Evolutionary conservation across 2,329 filamentous ascomycete genomes (phyloP).

Genomic region (Diaporthe sp.): DNA sequence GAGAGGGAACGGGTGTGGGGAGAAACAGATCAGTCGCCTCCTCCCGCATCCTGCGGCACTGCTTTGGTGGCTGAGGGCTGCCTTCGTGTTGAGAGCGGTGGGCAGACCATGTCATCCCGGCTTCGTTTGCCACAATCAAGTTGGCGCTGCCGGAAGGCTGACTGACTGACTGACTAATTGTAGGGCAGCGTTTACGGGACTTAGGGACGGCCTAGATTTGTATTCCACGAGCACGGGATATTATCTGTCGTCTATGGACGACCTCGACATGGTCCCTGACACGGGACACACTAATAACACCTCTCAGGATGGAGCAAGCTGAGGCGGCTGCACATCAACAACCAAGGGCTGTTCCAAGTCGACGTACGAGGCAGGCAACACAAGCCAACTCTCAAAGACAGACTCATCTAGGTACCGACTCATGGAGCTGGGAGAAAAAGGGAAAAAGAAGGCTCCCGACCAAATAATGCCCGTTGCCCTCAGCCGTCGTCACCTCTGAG

Average conservation of each 20-base stretch:
- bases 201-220: not conserved
- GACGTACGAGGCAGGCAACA: not conserved
- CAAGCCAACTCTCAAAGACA: not conserved
- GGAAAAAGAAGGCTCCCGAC: not conserved
- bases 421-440: not conserved
- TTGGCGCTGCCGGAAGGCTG: not conserved
- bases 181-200: not conserved
- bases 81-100: too few species aligned
- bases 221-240: not conserved
- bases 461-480: not conserved
- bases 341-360: not conserved
- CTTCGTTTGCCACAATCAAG: too few species aligned
- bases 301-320: not conserved
- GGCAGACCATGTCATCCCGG: not conserved
- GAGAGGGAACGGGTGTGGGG: not conserved
- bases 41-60: not conserved
- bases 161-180: not conserved
- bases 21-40: not conserved
- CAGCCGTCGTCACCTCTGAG: not conserved
- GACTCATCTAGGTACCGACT: not conserved
- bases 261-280: not conserved
- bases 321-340: not conserved
- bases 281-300: too few species aligned
- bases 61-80: not conserved
- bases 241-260: not conserved